These are phyloP conservation scores for Echinochloa phyllopogon DNA, from an alignment of 176 grass and related monocot genomes.

Conservation along the genomic window DNA sequence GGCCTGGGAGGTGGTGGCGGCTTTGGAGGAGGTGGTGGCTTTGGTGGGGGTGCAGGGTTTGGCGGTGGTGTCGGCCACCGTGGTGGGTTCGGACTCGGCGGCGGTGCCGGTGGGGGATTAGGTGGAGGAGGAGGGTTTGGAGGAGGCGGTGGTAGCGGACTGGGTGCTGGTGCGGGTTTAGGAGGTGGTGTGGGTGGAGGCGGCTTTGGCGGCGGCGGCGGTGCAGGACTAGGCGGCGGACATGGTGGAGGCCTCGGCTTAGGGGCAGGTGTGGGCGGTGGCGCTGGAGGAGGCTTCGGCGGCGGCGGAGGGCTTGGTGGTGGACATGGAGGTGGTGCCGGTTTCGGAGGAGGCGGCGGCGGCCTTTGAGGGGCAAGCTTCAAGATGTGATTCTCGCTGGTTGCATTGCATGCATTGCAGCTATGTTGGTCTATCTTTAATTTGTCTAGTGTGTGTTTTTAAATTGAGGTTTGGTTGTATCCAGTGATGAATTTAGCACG, in stretches of 20 bases:
- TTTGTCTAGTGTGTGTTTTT: background rate
- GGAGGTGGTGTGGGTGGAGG: background rate
- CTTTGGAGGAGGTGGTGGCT: background rate
- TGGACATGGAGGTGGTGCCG: background rate
- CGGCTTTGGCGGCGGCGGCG: background rate
- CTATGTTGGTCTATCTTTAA: background rate
- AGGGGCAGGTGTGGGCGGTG: too few relatives aligned
- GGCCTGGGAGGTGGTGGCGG: background rate
- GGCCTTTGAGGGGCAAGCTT: background rate
- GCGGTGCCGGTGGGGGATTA: background rate
- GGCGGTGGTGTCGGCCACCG: background rate
- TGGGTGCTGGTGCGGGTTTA: background rate
- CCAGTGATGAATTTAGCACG: too few relatives aligned
- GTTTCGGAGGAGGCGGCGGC: background rate
- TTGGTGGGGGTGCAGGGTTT: background rate
- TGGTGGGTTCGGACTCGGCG: background rate
- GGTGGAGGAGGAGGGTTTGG: background rate
- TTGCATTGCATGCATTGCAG: background rate
- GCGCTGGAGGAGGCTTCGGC: background rate
- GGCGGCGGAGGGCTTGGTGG: background rate
- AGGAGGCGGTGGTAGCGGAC: background rate
- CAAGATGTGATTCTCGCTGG: background rate
- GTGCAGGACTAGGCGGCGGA: too few relatives aligned
- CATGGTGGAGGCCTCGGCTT: background rate
- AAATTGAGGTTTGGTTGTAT: background rate